phyloP scores from a whole-genome alignment of 805 yeast species.

The Ogataea corticis region DNA sequence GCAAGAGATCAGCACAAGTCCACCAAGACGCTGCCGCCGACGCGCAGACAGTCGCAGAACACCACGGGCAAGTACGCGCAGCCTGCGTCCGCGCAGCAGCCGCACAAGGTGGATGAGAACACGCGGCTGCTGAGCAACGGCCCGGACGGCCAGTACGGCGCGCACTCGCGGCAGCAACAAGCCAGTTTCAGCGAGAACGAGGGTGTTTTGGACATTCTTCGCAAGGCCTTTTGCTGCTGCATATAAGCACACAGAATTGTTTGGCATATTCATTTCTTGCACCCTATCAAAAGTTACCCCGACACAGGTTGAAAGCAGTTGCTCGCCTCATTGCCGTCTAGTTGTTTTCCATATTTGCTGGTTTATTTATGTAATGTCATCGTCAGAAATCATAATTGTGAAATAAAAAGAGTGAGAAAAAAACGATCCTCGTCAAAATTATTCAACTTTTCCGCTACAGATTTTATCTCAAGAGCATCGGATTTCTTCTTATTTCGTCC shows the following conservation, averaged over 20 bases:
- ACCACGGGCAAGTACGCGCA: slow-evolving; percentile 14
- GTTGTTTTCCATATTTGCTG: no score
- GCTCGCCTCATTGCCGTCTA: background rate
- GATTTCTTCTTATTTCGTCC: background rate
- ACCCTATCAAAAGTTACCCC: slow-evolving; percentile 2
- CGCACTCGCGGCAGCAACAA: slow-evolving; percentile 9
- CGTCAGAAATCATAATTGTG: no score
- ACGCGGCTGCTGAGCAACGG: slow-evolving; percentile 17
- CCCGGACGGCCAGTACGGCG: slow-evolving; percentile 15
- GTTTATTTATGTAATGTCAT: no score
- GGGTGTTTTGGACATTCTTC: slow-evolving; percentile 19
- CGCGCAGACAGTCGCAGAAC: slow-evolving; percentile 26
- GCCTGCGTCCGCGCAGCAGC: background rate
- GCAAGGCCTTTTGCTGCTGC: slow-evolving; percentile 26
- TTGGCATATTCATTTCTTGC: slow-evolving; percentile 3
- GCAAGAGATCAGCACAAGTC: slow-evolving; percentile 24
- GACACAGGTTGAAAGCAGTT: background rate
- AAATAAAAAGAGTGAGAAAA: no score
- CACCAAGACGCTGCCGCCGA: slow-evolving; percentile 16
- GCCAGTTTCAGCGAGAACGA: slow-evolving; percentile 10
- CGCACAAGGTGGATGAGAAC: slow-evolving; percentile 17
- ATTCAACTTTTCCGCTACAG: no score
- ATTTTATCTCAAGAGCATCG: no score
- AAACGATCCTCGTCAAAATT: no score
- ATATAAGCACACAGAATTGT: slow-evolving; percentile 7